Evolutionary conservation across 2,329 filamentous ascomycete species (phyloP), one percentile per base, ranked within the genome.

Genomic region (Phyllosticta citrichinensis): DNA sequence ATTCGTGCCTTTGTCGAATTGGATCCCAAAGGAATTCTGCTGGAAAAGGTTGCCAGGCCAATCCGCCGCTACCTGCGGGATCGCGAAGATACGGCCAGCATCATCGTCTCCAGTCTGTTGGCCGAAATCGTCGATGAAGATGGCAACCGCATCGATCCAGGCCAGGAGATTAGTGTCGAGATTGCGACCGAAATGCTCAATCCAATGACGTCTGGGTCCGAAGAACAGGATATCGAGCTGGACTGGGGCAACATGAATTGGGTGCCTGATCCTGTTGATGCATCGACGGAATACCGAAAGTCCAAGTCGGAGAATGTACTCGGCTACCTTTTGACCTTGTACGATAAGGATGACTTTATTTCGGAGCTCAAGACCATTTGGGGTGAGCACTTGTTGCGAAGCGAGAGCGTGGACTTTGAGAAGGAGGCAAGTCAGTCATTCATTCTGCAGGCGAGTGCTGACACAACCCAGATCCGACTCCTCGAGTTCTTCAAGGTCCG

Each of bases 201-300:
- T 63, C 80, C 83, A 0, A 76, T 82, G 10, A 79, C 80, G 20
- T 75, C 78, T 9, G 82, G 86, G 25, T 85, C 64, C 66, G 66
- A 78, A 67, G 70, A 81, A 64, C 66, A 74, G 19, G 73, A 79
- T 47, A 77, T 81, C n/a, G 89, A 90, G 58, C 80, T 94, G 17
- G 89, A 95, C 72, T 97, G 89, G 87, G 83, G 91, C 69, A 92
- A 99, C 72, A 89, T 96, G 86, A 83, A 86, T 9, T 99, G 94
- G 94, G 80, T 91, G 40, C 94, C 94, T 1, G 89, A 96, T 68
- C 94, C 94, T 0, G 86, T 95, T 50, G 94, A 99, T 70, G 94
- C 94, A 1, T 91, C 91, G 10, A 88, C 91, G 3, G 77, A 97
- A 70, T 97, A 96, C 77, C 91, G 89, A 69, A 87, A 91, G 62